phyloP scores from a whole-genome alignment of 2,329 filamentous ascomycete genomes.

The Aspergillus sp. region DNA sequence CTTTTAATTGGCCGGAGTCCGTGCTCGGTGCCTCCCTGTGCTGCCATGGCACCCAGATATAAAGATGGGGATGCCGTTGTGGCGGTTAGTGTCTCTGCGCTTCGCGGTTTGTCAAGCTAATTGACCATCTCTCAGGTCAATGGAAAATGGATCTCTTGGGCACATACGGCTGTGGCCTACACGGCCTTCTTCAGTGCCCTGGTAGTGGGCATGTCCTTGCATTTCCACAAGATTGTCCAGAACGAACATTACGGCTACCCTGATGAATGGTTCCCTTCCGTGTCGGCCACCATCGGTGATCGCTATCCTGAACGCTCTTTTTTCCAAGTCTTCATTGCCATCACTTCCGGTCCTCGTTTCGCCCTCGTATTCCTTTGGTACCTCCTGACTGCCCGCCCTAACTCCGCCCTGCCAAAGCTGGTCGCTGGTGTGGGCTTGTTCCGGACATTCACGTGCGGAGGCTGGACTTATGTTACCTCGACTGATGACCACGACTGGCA shows the following conservation, averaged over 20 bases:
- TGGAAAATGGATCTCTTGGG: constrained; percentile 86
- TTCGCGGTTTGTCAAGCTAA: constrained; percentile 18
- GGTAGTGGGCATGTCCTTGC: constrained; percentile 74
- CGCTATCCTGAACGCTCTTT: constrained; percentile 94
- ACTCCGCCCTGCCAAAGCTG: constrained; percentile 75
- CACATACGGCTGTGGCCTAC: constrained; percentile 83
- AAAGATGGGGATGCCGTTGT: constrained; percentile 65
- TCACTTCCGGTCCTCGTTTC: constrained; percentile 92
- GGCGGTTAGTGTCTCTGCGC: constrained; percentile 48
- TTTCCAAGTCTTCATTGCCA: constrained; percentile 95
- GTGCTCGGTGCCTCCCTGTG: constrained; percentile 25
- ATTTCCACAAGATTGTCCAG: constrained; percentile 96
- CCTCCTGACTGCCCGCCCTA: constrained; percentile 75
- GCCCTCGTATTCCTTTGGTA: constrained; percentile 91
- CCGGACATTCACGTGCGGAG: constrained; percentile 89
- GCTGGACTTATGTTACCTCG: constrained; percentile 98
- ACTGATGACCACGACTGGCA: constrained; percentile 99
- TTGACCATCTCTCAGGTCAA: constrained; percentile 58
- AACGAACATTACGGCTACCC: constrained; percentile 96
- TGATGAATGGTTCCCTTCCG: constrained; percentile 94
- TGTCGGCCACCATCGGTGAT: constrained; percentile 95
- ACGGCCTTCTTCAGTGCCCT: constrained; percentile 82
- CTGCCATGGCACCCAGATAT: constrained; percentile 61
- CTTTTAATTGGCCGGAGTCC: constrained; percentile 19
- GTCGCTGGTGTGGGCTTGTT: constrained; percentile 79